Conservation (phyloP, 2,329 filamentous ascomycete species). For the Colletotrichum eleusines region DNA sequence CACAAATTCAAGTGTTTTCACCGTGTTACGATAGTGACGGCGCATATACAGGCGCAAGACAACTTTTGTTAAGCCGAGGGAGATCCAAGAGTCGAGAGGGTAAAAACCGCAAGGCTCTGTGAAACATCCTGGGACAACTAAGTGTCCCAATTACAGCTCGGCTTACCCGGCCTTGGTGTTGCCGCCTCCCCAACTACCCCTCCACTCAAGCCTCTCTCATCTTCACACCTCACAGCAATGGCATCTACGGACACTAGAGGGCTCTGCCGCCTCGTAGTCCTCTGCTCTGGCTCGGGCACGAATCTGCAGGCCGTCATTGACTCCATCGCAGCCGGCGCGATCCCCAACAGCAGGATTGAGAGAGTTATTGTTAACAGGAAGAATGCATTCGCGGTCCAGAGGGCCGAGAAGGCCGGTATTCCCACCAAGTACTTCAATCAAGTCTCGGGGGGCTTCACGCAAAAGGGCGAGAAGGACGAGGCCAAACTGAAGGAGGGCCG, state of each 20-base stretch:
- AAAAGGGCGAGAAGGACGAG: slow-evolving; percentile 71
- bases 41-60: background rate
- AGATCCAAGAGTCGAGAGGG: background rate
- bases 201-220: background rate
- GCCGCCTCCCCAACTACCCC: background rate
- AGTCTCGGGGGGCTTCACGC: slow-evolving; percentile 74
- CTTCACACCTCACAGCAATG: slow-evolving; percentile 2
- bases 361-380: slow-evolving; percentile 62
- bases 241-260: slow-evolving; percentile 2
- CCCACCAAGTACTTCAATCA: slow-evolving; percentile 87
- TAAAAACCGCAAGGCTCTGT: background rate
- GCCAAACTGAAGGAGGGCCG: slow-evolving; percentile 67
- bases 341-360: slow-evolving; percentile 58
- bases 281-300: slow-evolving; percentile 80
- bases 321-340: slow-evolving; percentile 54
- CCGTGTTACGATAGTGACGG: slow-evolving; percentile 6
- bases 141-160: background rate
- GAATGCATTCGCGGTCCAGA: slow-evolving; percentile 57
- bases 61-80: background rate
- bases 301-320: slow-evolving; percentile 82
- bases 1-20: background rate
- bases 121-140: slow-evolving; percentile 2
- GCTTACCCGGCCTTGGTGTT: background rate
- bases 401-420: slow-evolving; percentile 67
- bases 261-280: slow-evolving; percentile 69